Base-by-base conservation (phyloP, 148 eudicot genomes). In the Chenopodium formosanum region DNA sequence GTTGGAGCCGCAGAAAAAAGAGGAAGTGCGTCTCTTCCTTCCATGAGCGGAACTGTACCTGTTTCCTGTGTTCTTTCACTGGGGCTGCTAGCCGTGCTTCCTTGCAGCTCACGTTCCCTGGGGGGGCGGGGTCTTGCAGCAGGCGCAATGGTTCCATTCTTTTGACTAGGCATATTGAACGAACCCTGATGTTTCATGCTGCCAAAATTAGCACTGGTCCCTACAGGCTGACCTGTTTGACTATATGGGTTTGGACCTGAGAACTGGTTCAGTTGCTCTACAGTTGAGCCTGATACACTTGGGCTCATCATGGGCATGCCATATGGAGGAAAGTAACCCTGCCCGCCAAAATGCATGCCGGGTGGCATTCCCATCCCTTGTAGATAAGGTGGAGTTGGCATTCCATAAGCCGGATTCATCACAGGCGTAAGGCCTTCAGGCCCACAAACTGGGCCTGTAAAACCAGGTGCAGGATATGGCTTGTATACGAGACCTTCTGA, bases 401-500 rank as follows among this genome's bases (percentile, higher is more conserved):
- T 81, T 27, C 89, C 92, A 78, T 87, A 91, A 32, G 86, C 62
- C 7, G 90, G 88, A 83, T 85, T 85, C 58, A 84, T 68, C 53
- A 85, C 52, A 14, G 88, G 83, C 48, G 89, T 80, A 8, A 91
- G 83, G 23, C 87, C 85, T 0, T 80, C 85, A 66, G 91, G 88
- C 34, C 91, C 90, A 73, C 78, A 87, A 70, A 67, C 80, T 0
- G 89, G 91, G 73, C 85, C 86, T 82, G 81, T 65, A 68, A 81
- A 87, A 14, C 88, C 97, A 4, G 90, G 92, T 40, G 88, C 93
- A 56, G 95, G 90, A 66, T 89, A 94, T 37, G 97, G 99, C 89
- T 92, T 96, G 93, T 94, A 96, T 34, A 96, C 88, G 16, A 96
- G 93, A 75, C 99, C 97, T 84, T 96, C 97, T 31, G 98, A 88